These are phyloP conservation scores for Vigna nakashimae DNA, from an alignment of 306 rosid genomes.

Conservation along the genomic window DNA sequence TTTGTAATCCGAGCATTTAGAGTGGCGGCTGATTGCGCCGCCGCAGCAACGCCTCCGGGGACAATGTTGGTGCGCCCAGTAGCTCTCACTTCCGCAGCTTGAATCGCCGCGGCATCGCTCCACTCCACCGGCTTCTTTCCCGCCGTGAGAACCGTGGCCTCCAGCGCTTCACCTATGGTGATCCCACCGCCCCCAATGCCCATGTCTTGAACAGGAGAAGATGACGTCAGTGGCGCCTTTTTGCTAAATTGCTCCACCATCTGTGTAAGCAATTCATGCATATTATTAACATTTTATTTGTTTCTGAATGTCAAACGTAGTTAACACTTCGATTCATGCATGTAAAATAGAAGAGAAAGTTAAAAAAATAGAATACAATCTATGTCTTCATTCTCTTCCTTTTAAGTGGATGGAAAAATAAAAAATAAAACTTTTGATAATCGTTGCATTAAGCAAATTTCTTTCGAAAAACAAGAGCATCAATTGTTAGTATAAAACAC, in stretches of 20 bases:
- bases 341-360: no score
- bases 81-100: constrained; percentile 81
- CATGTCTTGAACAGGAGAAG: constrained; percentile 32
- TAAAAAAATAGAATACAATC: no score
- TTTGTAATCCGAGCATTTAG: constrained; percentile 57
- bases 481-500: no score
- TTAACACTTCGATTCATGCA: no score
- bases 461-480: no score
- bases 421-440: no score
- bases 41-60: constrained; percentile 74
- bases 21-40: constrained; percentile 77
- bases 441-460: no score
- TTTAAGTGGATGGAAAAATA: background rate
- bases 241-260: constrained; percentile 53
- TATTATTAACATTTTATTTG: no score
- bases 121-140: constrained; percentile 65
- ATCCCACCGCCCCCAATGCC: constrained; percentile 38
- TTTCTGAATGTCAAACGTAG: no score
- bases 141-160: constrained; percentile 63
- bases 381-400: background rate
- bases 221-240: constrained; percentile 42
- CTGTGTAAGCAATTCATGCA: constrained; percentile 48
- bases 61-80: constrained; percentile 65
- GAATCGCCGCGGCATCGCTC: constrained; percentile 81
- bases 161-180: constrained; percentile 82